Evolutionary conservation across 2,329 filamentous ascomycete species (phyloP).

Genomic region (Diaporthe eres): DNA sequence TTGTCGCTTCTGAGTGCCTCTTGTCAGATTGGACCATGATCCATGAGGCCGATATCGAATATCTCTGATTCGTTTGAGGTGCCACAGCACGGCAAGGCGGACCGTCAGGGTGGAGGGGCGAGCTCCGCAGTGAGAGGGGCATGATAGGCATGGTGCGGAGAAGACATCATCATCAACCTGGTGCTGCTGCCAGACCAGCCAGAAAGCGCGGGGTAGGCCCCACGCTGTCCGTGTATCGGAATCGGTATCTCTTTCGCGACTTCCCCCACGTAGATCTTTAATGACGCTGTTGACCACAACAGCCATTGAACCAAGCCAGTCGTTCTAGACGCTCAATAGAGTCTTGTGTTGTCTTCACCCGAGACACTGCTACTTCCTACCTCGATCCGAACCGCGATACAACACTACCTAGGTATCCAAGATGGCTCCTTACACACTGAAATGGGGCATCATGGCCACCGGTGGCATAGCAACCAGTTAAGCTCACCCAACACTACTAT

Average conservation of each 20-base stretch:
- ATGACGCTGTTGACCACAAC: neutral
- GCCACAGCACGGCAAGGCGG: neutral
- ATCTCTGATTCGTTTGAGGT: neutral
- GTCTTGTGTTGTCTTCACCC: neutral
- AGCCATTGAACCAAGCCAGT: neutral
- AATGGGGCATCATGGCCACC: constrained; percentile 74
- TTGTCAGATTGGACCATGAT: neutral
- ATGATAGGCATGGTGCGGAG: constrained; percentile 14
- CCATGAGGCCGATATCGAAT: neutral
- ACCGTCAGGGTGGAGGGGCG: constrained; percentile 11
- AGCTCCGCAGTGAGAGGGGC: constrained; percentile 12
- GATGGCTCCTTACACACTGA: constrained; percentile 65
- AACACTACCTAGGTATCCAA: neutral
- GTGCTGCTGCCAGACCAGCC: neutral
- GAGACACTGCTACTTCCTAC: neutral
- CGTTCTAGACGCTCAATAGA: no score
- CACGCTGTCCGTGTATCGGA: constrained; percentile 3
- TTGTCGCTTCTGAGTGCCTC: neutral
- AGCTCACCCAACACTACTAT: constrained; percentile 6
- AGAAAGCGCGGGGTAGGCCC: constrained; percentile 11
- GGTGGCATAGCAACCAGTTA: constrained; percentile 64
- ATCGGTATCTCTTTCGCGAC: constrained; percentile 4
- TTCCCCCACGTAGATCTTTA: neutral
- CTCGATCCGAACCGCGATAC: neutral
- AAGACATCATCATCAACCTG: constrained; percentile 18